Base-by-base conservation (phyloP, 75 land plant genomes). In the Pinus taeda region DNA sequence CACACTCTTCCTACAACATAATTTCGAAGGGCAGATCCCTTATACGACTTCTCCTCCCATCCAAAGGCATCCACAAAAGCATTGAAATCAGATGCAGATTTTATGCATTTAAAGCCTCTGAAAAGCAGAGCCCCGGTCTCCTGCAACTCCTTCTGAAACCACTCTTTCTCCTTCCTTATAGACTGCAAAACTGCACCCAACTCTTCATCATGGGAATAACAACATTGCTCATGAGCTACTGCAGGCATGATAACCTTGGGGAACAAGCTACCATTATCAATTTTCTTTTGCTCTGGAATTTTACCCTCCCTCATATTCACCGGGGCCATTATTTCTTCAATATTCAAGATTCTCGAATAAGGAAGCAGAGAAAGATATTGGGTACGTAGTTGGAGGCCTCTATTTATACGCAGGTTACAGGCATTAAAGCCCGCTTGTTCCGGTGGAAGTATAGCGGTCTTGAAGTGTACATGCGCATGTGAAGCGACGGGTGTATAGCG, bases 71-170 rank as follows among this genome's bases (percentile, higher is more conserved):
- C 84, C 11, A 88, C 49, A 14, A 85, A 63, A 4, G 59, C 56
- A 45, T 85, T 71, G 82, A 88, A 88, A 0, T 82, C 89, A 24
- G 24, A 42, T 4, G 88, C 76, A 5, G 49, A 42, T 15, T 29
- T 30, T 9, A 88, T 22, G 42, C 61, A 66, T 8, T 18, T 18
- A 60, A 80, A 88, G 24, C 90, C 90, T 57, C 90, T 76, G 58
- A 88, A 42, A 13, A 88, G 80, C 30, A 88, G 71, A 20, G 90
- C 90, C 12, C 89, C 81, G 78, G 67, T 22, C 36, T 78, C 63
- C 45, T 30, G 60, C 63, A 87, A 74, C 73, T 78, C 45, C 6
- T 62, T 4, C 67, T 78, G 80, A 20, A 82, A 24, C 84, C 78
- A 85, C 0, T 62, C 79, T 42, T 81, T 81, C 26, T 71, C 56